Percentiles rank a stretch among this genome's conserved stretches.
These are phyloP conservation scores for Hymenoscyphus fructigenus DNA, from an alignment of 2,329 filamentous ascomycete species.

Conservation along the genomic window DNA sequence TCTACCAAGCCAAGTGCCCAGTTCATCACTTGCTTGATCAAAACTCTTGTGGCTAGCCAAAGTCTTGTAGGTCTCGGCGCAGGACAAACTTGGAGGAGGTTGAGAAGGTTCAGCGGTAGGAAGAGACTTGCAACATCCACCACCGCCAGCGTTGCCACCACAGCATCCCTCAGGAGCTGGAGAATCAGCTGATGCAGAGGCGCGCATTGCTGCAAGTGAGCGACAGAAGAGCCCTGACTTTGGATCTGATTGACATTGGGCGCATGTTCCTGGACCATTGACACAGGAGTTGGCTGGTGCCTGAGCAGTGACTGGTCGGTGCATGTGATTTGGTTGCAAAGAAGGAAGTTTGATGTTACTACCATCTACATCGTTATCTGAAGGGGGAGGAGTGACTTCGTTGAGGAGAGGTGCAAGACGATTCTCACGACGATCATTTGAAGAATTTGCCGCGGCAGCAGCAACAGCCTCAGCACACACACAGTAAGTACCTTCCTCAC, in stretches of 20 bases:
- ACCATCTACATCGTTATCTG: conserved; percentile 53
- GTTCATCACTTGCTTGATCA: conserved; percentile 69
- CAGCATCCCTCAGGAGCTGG: conserved; percentile 55
- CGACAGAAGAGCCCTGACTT: conserved; percentile 82
- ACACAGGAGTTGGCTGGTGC: conserved; percentile 31
- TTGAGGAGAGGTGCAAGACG: conserved; percentile 46
- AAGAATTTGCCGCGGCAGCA: conserved; percentile 37
- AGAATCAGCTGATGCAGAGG: conserved; percentile 30
- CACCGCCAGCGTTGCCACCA: conserved; percentile 56
- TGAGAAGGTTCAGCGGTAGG: conserved; percentile 31
- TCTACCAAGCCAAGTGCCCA: conserved; percentile 73
- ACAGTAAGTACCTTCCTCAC: conserved; percentile 77
- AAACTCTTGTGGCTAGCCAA: conserved; percentile 76
- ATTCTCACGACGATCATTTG: conserved; percentile 36
- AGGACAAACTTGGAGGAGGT: conserved; percentile 57
- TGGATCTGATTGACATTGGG: conserved; percentile 75
- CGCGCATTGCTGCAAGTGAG: conserved; percentile 64
- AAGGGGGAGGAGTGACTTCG: conserved; percentile 52
- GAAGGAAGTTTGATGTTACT: conserved; percentile 61
- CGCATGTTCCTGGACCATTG: conserved; percentile 74
- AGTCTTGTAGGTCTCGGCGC: conserved; percentile 77
- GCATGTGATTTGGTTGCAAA: conserved; percentile 38
- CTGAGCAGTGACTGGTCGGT: conserved; percentile 28
- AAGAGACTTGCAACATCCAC: conserved; percentile 60
- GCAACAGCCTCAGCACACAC: conserved; percentile 68